Evolutionary conservation across 2,329 filamentous ascomycete genomes (phyloP).

Genomic region (Cercospora zeina): DNA sequence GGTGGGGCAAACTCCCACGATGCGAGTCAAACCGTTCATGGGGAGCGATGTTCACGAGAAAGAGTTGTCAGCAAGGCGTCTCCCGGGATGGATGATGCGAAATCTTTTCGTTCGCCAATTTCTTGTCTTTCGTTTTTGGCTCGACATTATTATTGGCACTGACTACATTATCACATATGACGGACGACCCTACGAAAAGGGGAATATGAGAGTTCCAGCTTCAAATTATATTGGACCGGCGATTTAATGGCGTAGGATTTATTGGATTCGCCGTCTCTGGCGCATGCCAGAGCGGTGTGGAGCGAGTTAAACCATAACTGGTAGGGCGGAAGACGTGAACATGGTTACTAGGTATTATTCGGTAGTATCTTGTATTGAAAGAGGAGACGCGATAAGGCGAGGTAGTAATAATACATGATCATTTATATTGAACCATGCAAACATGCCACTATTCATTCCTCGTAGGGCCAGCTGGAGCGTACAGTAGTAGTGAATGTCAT

Average conservation of each 20-base stretch:
- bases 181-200: background rate
- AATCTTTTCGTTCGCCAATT: background rate
- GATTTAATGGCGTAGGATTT: constrained; percentile 9
- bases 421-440: background rate
- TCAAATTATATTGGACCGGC: constrained; percentile 1
- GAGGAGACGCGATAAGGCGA: background rate
- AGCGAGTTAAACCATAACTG: background rate
- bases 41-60: background rate
- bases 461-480: no score
- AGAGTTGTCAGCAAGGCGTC: constrained; percentile 4
- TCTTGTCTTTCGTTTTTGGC: constrained; percentile 4
- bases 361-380: background rate
- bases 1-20: background rate
- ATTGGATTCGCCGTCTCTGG: background rate
- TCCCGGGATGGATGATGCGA: background rate
- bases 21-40: background rate
- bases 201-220: constrained; percentile 10
- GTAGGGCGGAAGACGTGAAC: background rate
- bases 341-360: background rate
- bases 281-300: background rate
- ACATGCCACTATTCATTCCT: no score
- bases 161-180: background rate
- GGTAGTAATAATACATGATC: background rate
- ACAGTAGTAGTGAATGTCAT: no score
- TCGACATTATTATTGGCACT: constrained; percentile 2